Evolutionary conservation across 345 rosid genomes (phyloP).

Genomic region (Eucalyptus marginata): DNA sequence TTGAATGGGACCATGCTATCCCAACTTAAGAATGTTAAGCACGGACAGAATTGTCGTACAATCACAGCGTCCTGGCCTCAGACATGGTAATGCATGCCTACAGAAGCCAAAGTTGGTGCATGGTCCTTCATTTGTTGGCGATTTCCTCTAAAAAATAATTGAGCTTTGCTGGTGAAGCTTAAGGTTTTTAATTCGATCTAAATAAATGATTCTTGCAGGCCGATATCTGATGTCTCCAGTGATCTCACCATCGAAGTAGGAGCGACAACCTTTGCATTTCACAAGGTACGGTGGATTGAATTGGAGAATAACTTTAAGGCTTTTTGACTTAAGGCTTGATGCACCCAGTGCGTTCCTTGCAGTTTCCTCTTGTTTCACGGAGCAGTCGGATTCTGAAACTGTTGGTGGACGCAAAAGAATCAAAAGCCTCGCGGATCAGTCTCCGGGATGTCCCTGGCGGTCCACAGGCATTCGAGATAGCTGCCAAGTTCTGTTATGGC

Average conservation of each 20-base stretch:
- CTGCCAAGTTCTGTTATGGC: conserved; percentile 95
- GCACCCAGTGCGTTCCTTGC: not conserved
- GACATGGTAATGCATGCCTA: not conserved
- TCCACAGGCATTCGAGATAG: conserved; percentile 78
- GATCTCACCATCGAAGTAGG: conserved; percentile 82
- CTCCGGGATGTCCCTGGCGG: conserved; percentile 73
- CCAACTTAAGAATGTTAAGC: not conserved
- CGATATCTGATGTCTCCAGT: conserved; percentile 89
- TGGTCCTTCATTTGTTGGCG: not conserved
- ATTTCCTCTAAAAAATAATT: not conserved
- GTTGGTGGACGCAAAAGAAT: conserved; percentile 51
- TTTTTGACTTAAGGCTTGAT: not conserved
- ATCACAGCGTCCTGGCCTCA: not conserved
- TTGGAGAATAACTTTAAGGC: not conserved
- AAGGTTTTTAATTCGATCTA: not conserved
- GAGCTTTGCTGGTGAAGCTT: not conserved
- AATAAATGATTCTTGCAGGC: conserved; percentile 40
- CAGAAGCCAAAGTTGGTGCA: not conserved
- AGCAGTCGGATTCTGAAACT: conserved; percentile 76
- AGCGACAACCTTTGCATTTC: conserved; percentile 72
- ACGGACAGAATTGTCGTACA: not conserved
- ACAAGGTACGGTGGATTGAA: conserved; percentile 42
- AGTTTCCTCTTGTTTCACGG: conserved; percentile 92
- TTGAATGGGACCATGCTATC: not conserved
- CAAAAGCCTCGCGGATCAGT: conserved; percentile 40